A percentile compares a stretch with the other conserved stretches of the same genome.
These are phyloP conservation scores for Capsicum pubescens DNA, from an alignment of 257 asterid species.

Conservation along the genomic window DNA sequence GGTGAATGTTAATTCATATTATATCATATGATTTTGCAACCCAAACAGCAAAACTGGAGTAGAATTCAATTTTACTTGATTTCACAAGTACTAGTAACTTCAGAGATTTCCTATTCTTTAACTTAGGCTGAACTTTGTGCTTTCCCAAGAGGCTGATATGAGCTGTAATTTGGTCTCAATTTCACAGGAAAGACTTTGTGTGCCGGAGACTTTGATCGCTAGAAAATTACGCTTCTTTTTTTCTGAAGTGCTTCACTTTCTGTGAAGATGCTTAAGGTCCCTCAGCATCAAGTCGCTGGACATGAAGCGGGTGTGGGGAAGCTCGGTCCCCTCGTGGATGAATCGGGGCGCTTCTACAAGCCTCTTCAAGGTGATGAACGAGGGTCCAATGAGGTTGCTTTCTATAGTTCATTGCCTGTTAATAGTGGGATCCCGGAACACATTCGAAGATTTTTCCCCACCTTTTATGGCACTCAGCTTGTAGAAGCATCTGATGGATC, in stretches of 20 bases:
- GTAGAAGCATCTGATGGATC: conserved; percentile 93
- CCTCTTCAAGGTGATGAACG: conserved; percentile 89
- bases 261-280: conserved; percentile 69
- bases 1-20: not conserved
- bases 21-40: not conserved
- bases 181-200: not conserved
- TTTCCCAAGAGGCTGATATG: conserved; percentile 4
- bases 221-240: not conserved
- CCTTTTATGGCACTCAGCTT: conserved; percentile 72
- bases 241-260: conserved; percentile 15
- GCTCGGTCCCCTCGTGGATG: conserved; percentile 87
- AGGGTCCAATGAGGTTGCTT: conserved; percentile 71
- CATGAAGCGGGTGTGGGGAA: conserved; percentile 67
- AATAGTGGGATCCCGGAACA: conserved; percentile 62
- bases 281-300: conserved; percentile 95
- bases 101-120: not conserved
- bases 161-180: not conserved
- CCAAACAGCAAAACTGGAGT: not conserved
- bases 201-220: not conserved
- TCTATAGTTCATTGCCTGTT: conserved; percentile 71
- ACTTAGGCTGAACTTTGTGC: not conserved
- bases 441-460: conserved; percentile 70
- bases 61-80: not conserved
- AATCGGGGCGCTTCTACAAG: conserved; percentile 89
- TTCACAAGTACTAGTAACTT: not conserved